These are phyloP conservation scores for Exophiala lecanii-corni DNA, from an alignment of 2,329 filamentous ascomycete genomes.

Conservation along the genomic window DNA sequence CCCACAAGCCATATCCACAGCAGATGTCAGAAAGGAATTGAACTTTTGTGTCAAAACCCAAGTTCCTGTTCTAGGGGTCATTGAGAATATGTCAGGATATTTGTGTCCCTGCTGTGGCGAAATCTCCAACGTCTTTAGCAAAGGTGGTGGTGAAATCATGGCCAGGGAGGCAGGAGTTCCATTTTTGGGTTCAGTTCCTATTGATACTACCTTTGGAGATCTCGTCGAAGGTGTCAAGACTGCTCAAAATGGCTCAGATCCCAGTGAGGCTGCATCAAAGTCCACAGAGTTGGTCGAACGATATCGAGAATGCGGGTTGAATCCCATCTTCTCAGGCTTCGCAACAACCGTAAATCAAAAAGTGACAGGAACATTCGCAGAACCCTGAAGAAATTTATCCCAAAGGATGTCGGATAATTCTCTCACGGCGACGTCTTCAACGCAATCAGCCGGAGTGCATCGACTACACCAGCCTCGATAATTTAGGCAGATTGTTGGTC, in stretches of 20 bases:
- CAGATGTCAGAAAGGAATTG: slow-evolving; percentile 89
- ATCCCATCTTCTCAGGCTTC: slow-evolving; percentile 22
- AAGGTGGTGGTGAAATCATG: slow-evolving; percentile 85
- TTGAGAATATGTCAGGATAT: slow-evolving; percentile 81
- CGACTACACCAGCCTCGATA: no score
- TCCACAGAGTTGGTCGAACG: slow-evolving; percentile 21
- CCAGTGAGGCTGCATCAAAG: slow-evolving; percentile 10
- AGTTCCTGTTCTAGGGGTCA: slow-evolving; percentile 75
- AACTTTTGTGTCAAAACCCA: slow-evolving; percentile 87
- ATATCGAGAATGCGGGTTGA: slow-evolving; percentile 23
- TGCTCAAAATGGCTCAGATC: slow-evolving; percentile 1
- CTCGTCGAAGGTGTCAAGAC: slow-evolving; percentile 63
- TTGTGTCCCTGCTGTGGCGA: slow-evolving; percentile 62
- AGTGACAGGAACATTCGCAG: no score
- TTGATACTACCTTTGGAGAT: slow-evolving; percentile 87
- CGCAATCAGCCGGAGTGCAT: no score
- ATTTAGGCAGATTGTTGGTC: no score
- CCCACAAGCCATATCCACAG: slow-evolving; percentile 91
- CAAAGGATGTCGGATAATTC: no score
- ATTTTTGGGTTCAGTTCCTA: slow-evolving; percentile 82
- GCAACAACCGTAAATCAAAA: slow-evolving; percentile 18
- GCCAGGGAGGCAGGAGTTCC: slow-evolving; percentile 76
- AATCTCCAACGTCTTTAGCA: slow-evolving; percentile 89
- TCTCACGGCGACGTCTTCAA: no score
- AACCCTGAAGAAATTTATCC: no score